A percentile compares a stretch with the other conserved stretches of the same genome.
These are phyloP conservation scores for Nothopassalora personata DNA, from an alignment of 2,329 filamentous ascomycete genomes.

Conservation along the genomic window DNA sequence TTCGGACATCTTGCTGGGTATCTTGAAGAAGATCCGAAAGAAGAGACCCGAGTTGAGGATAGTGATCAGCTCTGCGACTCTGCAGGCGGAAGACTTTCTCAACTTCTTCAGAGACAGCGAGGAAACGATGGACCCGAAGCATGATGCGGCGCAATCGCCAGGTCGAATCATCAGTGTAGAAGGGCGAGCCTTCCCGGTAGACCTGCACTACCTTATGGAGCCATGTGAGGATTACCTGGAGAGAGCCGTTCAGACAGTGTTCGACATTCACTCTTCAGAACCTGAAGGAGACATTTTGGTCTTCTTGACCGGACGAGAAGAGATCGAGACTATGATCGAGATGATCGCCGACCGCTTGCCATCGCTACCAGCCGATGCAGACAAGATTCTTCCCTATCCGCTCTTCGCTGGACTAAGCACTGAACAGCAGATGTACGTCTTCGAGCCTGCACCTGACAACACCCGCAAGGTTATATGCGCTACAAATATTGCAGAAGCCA, in stretches of 20 bases:
- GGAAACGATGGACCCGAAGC: conserved; percentile 29
- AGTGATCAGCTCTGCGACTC: conserved; percentile 86
- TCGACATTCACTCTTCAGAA: conserved; percentile 81
- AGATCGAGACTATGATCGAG: conserved; percentile 80
- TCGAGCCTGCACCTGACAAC: conserved; percentile 74
- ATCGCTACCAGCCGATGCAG: conserved; percentile 55
- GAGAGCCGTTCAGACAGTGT: conserved; percentile 71
- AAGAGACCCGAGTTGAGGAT: conserved; percentile 76
- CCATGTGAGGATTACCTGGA: conserved; percentile 85
- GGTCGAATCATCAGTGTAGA: conserved; percentile 70
- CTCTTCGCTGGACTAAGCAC: conserved; percentile 84
- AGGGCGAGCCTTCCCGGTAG: conserved; percentile 82
- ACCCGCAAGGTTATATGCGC: conserved; percentile 87
- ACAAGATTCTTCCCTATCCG: conserved; percentile 64
- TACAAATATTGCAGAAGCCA: conserved; percentile 95
- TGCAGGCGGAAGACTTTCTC: conserved; percentile 83
- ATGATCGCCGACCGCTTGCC: conserved; percentile 67
- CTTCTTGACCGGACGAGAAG: conserved; percentile 87
- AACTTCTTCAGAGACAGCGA: conserved; percentile 61
- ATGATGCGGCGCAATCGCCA: conserved; percentile 42
- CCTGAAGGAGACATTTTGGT: conserved; percentile 79
- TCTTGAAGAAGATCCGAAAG: conserved; percentile 84
- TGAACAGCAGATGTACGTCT: conserved; percentile 92
- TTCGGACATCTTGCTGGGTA: conserved; percentile 81
- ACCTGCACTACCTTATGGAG: conserved; percentile 71